Percentiles rank a stretch among this genome's conserved stretches.
phyloP scores from a whole-genome alignment of 1,284 basidiomycete genomes.

The Trametes pubescens region DNA sequence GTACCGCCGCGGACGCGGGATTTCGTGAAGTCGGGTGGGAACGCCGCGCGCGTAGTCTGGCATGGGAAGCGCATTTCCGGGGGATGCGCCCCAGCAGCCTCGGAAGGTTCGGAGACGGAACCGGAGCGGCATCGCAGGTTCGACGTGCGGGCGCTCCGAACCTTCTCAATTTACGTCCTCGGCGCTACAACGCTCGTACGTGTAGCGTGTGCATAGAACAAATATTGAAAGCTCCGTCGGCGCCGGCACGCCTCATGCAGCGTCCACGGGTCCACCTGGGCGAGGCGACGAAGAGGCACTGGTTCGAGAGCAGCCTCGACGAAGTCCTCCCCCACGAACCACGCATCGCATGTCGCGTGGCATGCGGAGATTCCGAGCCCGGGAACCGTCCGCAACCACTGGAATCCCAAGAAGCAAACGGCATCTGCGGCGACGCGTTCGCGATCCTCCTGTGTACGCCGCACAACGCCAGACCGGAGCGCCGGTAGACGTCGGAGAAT shows the following conservation, averaged over 20 bases:
- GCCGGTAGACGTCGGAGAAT: no score
- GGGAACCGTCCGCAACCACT: background rate
- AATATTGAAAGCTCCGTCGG: no score
- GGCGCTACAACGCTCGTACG: background rate
- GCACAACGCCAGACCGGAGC: no score
- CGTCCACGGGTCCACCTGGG: no score
- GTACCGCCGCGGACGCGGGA: background rate
- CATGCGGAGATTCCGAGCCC: background rate
- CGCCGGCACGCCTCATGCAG: no score
- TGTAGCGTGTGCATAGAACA: no score
- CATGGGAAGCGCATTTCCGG: background rate
- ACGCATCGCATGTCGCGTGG: background rate
- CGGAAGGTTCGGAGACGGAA: conserved; percentile 6
- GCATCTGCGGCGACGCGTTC: background rate
- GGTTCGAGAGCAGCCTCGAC: background rate
- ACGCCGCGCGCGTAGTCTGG: background rate
- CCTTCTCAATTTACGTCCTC: background rate
- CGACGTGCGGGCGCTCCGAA: conserved; percentile 6
- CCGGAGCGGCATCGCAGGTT: background rate
- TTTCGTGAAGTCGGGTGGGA: background rate
- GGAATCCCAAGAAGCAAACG: background rate
- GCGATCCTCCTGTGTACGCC: no score
- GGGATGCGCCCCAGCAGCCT: background rate
- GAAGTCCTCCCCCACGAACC: background rate
- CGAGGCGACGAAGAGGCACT: no score